Conservation (phyloP, 1,139 yeast genomes). For the Blastobotrys elegans region DNA sequence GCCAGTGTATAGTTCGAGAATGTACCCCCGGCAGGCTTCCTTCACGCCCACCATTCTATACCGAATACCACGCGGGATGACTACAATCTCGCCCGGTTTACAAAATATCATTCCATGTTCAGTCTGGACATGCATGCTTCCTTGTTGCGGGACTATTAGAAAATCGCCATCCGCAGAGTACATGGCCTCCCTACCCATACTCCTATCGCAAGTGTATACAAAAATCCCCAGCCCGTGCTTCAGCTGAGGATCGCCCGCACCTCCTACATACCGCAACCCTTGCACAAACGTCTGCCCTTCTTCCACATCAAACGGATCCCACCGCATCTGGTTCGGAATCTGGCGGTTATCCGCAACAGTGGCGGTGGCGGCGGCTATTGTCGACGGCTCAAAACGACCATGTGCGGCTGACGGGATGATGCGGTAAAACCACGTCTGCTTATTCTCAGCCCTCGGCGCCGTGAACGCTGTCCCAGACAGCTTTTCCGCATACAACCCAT, state of each 20-base stretch:
- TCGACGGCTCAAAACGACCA: conserved; percentile 17
- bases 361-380: background rate
- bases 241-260: conserved; percentile 29
- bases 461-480: conserved; percentile 31
- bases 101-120: conserved; percentile 30
- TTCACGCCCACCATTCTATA: conserved; percentile 22
- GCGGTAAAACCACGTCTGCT: conserved; percentile 29
- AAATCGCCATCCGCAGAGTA: conserved; percentile 28
- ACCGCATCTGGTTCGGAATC: conserved; percentile 29
- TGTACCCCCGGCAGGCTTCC: conserved; percentile 24
- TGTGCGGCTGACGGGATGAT: conserved; percentile 28
- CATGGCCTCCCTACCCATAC: conserved; percentile 29
- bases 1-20: conserved; percentile 27
- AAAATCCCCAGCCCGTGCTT: conserved; percentile 31
- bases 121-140: conserved; percentile 29
- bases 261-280: conserved; percentile 29
- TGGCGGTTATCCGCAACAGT: conserved; percentile 17
- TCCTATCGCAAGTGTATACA: conserved; percentile 24
- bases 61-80: conserved; percentile 31
- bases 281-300: conserved; percentile 23
- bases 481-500: conserved; percentile 30
- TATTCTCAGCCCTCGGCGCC: conserved; percentile 27
- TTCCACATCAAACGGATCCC: conserved; percentile 29
- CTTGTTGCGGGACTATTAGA: conserved; percentile 30
- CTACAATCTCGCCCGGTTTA: conserved; percentile 29